Conservation (phyloP, 371 early-diverging fungal species). For the Mucor piriformis region DNA sequence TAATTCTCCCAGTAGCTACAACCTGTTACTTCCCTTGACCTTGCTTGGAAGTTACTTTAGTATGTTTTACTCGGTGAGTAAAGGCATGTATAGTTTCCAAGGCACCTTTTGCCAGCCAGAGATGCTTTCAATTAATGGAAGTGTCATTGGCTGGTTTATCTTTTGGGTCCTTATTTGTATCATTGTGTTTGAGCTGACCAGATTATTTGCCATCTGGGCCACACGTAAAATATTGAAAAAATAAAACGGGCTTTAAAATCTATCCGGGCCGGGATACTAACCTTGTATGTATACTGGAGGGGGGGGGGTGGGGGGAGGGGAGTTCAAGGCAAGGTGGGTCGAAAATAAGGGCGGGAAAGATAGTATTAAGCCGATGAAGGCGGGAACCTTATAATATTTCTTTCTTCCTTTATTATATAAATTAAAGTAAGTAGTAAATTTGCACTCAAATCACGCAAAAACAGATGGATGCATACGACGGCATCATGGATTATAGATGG, state of each 20-base stretch:
- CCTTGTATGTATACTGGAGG: not conserved
- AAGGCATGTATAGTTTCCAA: conserved; percentile 78
- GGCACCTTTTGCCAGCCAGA: conserved; percentile 67
- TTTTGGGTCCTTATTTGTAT: conserved; percentile 56
- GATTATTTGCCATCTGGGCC: conserved; percentile 9
- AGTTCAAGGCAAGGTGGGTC: no score
- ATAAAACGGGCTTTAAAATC: not conserved
- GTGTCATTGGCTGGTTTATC: conserved; percentile 66
- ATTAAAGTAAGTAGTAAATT: conserved; percentile 24
- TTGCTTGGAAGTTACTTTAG: conserved; percentile 61
- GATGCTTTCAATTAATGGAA: conserved; percentile 38
- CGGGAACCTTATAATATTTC: conserved; percentile 3
- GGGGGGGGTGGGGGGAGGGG: not conserved
- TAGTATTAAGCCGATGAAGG: conserved; percentile 1
- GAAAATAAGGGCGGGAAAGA: not conserved
- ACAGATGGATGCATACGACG: not conserved
- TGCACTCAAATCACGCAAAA: not conserved
- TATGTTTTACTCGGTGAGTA: conserved; percentile 59
- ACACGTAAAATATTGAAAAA: not conserved
- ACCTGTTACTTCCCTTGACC: conserved; percentile 52
- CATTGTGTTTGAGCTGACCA: conserved; percentile 30
- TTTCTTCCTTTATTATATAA: conserved; percentile 30
- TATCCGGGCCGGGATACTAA: not conserved
- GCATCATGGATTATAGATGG: conserved; percentile 6
- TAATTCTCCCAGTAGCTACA: conserved; percentile 38